Conservation (phyloP, 208 protist genomes). For the Zelonia costaricensis region DNA sequence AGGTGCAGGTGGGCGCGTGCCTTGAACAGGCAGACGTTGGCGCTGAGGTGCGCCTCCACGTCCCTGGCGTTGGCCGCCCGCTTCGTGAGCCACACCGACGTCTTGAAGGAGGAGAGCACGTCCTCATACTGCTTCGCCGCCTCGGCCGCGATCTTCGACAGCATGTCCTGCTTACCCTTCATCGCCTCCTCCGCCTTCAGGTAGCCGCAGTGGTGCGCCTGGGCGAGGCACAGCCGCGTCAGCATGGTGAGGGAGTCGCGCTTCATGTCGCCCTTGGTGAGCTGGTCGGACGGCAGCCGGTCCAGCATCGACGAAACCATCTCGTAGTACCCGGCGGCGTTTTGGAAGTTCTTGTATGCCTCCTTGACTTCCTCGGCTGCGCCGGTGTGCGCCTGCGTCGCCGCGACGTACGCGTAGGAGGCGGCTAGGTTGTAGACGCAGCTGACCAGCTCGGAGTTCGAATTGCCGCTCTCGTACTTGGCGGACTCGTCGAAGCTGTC, state of each 20-base stretch:
- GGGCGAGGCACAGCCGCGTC: conserved; percentile 47
- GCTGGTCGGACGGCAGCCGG: conserved; percentile 64
- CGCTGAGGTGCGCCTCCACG: conserved; percentile 44
- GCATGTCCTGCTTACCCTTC: conserved; percentile 67
- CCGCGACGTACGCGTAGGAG: conserved; percentile 58
- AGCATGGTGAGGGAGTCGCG: conserved; percentile 58
- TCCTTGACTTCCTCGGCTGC: conserved; percentile 59
- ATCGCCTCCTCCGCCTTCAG: conserved; percentile 73
- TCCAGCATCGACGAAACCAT: conserved; percentile 57
- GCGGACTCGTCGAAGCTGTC: conserved; percentile 70
- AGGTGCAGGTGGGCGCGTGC: conserved; percentile 76
- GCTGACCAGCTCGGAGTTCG: conserved; percentile 77
- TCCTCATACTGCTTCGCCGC: conserved; percentile 77
- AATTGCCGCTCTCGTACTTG: conserved; percentile 68
- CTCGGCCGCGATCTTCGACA: conserved; percentile 76
- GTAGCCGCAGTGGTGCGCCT: conserved; percentile 85
- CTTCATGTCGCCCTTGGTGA: conserved; percentile 64
- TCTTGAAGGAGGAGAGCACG: conserved; percentile 42
- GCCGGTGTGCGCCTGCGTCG: conserved; percentile 39
- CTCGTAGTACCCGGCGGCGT: conserved; percentile 81
- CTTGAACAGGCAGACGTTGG: conserved; percentile 51
- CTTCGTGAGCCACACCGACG: conserved; percentile 46
- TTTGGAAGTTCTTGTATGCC: conserved; percentile 74
- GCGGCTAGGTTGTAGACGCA: conserved; percentile 87
- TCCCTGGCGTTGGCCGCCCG: conserved; percentile 41